Conservation (phyloP, 208 protist genomes). For the Trichomonas tenax region DNA sequence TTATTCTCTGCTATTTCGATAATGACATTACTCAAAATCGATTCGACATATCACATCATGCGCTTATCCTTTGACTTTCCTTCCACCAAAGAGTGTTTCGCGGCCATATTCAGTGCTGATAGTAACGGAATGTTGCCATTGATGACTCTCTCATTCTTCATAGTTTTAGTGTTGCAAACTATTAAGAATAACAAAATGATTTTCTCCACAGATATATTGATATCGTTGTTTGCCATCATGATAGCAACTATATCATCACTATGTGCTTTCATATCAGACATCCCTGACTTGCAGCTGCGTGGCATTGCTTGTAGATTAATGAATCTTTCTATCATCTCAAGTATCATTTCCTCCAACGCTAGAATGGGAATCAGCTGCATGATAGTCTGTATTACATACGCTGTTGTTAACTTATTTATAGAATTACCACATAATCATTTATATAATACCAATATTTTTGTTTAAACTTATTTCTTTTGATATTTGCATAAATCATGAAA, state of each 20-base stretch:
- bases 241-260: background rate
- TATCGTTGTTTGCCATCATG: background rate
- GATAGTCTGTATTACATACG: background rate
- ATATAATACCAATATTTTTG: background rate
- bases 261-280: background rate
- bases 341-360: background rate
- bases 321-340: background rate
- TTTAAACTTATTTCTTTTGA: no score
- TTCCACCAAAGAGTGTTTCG: background rate
- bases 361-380: background rate
- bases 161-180: background rate
- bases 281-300: background rate
- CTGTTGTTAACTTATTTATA: background rate
- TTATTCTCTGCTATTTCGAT: background rate
- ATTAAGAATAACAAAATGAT: background rate
- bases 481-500: no score
- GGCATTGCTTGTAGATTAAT: background rate
- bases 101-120: background rate
- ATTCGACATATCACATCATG: background rate
- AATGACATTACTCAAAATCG: background rate
- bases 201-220: background rate
- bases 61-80: background rate
- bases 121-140: background rate
- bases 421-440: background rate
- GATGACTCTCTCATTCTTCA: background rate